A percentile compares a stretch with the other conserved stretches of the same genome.
Conservation (phyloP, 352 stramenopile genomes). For the Albugo candida region DNA sequence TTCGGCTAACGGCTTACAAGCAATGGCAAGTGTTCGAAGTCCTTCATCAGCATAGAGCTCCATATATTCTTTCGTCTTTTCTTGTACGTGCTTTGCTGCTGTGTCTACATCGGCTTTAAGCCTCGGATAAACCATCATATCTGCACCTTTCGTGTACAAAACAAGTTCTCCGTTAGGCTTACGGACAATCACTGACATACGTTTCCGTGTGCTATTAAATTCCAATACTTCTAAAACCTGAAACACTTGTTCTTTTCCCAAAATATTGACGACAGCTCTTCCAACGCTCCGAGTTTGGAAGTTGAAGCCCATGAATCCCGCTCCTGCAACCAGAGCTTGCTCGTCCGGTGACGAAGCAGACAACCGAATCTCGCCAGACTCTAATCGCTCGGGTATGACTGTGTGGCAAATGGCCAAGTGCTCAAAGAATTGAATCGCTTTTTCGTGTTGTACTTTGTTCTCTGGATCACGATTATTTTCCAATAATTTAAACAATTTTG, state of each 20-base stretch:
- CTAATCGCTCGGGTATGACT: slow-evolving; percentile 50
- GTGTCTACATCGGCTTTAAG: slow-evolving; percentile 20
- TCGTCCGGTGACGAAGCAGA: slow-evolving; percentile 74
- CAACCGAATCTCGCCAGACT: slow-evolving; percentile 37
- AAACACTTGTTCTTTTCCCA: slow-evolving; percentile 26
- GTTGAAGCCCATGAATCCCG: slow-evolving; percentile 41
- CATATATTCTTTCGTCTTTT: slow-evolving; percentile 53
- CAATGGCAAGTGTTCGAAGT: slow-evolving; percentile 65
- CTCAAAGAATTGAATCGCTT: slow-evolving; percentile 65
- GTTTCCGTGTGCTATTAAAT: slow-evolving; percentile 60
- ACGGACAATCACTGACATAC: slow-evolving; percentile 55
- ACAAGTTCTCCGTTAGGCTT: slow-evolving; percentile 28
- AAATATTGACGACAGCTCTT: slow-evolving; percentile 21
- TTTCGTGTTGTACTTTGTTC: slow-evolving; percentile 16
- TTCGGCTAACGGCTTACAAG: slow-evolving; percentile 42
- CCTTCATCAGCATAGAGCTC: slow-evolving; percentile 70
- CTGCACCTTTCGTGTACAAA: slow-evolving; percentile 80
- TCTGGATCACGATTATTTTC: slow-evolving; percentile 20
- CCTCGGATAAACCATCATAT: slow-evolving; percentile 84
- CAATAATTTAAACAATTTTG: slow-evolving; percentile 36
- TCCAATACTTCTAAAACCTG: slow-evolving; percentile 54
- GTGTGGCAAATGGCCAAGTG: slow-evolving; percentile 71
- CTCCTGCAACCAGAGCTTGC: slow-evolving; percentile 59
- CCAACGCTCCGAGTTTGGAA: slow-evolving; percentile 42
- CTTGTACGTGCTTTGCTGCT: slow-evolving; percentile 25